Evolutionary conservation across 371 early-diverging fungal species (phyloP).

Genomic region (Dinochytrium kinnereticum): DNA sequence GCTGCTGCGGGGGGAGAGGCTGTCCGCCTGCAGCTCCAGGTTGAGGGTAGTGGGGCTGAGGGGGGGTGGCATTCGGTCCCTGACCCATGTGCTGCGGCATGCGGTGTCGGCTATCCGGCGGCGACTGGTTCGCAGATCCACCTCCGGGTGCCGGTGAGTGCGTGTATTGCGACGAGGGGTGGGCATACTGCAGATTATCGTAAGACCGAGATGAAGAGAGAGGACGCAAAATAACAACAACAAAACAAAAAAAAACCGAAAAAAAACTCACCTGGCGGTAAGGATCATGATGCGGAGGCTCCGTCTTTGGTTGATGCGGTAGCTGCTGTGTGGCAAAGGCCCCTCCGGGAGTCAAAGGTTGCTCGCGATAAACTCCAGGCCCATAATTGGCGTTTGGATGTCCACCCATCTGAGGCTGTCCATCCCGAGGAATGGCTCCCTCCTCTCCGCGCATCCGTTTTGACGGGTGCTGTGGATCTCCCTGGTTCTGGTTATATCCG

Average conservation of each 20-base stretch:
- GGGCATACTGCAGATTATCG: background rate
- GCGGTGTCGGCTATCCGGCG: conserved; percentile 1
- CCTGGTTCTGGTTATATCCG: conserved; percentile 30
- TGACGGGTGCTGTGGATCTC: conserved; percentile 13
- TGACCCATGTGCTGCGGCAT: conserved; percentile 1
- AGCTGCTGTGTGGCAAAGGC: background rate
- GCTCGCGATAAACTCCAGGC: conserved; percentile 6
- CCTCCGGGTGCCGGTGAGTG: conserved; percentile 1
- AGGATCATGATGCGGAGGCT: conserved; percentile 21
- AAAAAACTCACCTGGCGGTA: conserved; percentile 22
- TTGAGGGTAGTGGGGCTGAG: conserved; percentile 21
- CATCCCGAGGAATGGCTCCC: background rate
- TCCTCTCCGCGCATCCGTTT: conserved; percentile 41
- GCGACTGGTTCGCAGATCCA: background rate
- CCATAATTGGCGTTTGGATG: conserved; percentile 23
- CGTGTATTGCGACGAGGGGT: background rate
- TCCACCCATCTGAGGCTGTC: background rate
- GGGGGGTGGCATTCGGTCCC: background rate
- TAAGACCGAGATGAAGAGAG: background rate
- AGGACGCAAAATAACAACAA: background rate
- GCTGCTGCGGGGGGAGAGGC: conserved; percentile 33
- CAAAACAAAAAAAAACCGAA: background rate
- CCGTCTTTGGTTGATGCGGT: conserved; percentile 4
- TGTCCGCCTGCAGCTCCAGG: conserved; percentile 34
- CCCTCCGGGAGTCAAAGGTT: background rate